phyloP scores from a whole-genome alignment of 2,329 filamentous ascomycete species.

The Talaromyces verruculosus region DNA sequence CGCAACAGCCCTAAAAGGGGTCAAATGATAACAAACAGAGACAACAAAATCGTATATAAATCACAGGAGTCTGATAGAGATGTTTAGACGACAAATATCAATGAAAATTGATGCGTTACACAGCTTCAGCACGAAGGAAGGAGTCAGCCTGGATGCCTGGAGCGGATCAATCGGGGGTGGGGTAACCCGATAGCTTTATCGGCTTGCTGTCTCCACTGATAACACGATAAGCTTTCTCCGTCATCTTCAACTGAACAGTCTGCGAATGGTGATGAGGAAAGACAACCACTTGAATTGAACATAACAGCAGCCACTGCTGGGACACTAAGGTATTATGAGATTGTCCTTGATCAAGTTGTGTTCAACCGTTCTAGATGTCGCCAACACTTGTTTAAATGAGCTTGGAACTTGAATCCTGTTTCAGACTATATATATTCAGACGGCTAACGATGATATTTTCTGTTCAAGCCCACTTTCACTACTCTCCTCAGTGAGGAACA shows the following conservation, averaged over 20 bases:
- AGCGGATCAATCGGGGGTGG: slow-evolving; percentile 15
- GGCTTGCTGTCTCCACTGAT: slow-evolving; percentile 7
- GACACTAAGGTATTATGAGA: background rate
- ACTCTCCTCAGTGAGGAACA: slow-evolving; percentile 9
- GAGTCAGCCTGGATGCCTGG: slow-evolving; percentile 11
- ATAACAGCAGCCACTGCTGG: background rate
- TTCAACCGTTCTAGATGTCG: background rate
- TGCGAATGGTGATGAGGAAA: too few species aligned
- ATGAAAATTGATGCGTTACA: background rate
- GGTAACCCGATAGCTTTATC: slow-evolving; percentile 20
- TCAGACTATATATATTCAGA: slow-evolving; percentile 5
- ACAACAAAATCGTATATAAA: background rate
- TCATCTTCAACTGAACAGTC: too few species aligned
- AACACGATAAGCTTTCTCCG: background rate
- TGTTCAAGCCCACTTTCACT: slow-evolving; percentile 10
- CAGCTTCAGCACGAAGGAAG: background rate
- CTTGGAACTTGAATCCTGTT: background rate
- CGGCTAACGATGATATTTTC: slow-evolving; percentile 14
- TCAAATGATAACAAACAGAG: background rate
- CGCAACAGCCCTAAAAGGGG: background rate
- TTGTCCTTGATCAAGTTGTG: background rate
- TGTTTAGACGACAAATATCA: background rate
- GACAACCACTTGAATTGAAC: background rate
- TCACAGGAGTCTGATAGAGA: background rate
- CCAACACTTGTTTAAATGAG: background rate